Evolutionary conservation across 495 filamentous ascomycete species (phyloP), one percentile per base, ranked within the genome.

Genomic region (Aspergillus affinis): DNA sequence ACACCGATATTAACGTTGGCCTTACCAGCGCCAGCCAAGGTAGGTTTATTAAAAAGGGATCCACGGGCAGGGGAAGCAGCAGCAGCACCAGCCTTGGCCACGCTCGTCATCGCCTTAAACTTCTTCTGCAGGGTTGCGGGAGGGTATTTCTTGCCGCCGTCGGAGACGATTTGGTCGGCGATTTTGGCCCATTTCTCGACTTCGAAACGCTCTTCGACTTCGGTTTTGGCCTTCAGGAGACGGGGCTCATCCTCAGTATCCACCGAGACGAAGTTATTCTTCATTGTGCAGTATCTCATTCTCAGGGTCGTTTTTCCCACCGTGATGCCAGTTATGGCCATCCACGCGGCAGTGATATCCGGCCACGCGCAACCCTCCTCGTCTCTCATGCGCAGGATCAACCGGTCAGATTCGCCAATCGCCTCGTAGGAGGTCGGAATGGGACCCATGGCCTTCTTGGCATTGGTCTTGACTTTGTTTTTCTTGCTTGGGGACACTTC

Each of bases 381-480:
- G 18, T 73, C 68, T 26, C 63, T 56, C 61, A 73, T 58, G 17
- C 55, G 57, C 6, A 73, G 45, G 26, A 73, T 65, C 58, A 65
- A 57, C 7, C 30, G 53, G 36, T 65, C 66, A 7, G 46, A 18
- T 8, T 12, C 10, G 0, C 60, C 45, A 13, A 62, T 66, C 6
- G 29, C 36, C 10, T 61, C 64, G 30, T 57, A 30, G 4, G 53
- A 51, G 27, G 66, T 62, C 0, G 66, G 66, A 62, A 69, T 67
- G 0, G 64, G 59, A 0, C 44, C 41, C 18, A 60, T 18, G 18
- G 29, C 13, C 23, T 61, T 61, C 52, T 62, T 62, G 17, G 45
- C 36, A 10, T 4, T 6, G 47, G 26, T 7, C 30, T 1, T 46
- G 12, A 17, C 21, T 53, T 45, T 50, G 54, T 9, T 2, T 12